Conservation (phyloP, 2,329 filamentous ascomycete genomes). For the Paracamarosporium sp. region DNA sequence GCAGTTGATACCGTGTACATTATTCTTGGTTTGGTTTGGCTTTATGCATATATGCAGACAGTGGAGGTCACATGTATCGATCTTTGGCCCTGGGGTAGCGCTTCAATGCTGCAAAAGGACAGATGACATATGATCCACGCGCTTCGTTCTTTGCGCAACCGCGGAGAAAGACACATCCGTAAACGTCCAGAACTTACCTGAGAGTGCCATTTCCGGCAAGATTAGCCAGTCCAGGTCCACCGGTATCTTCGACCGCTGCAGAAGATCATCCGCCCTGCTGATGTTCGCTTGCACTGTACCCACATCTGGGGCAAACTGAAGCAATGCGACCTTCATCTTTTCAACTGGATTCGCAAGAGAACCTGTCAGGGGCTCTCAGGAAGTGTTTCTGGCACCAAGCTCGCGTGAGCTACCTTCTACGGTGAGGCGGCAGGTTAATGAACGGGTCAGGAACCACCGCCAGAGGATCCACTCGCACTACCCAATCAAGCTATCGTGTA, state of each 20-base stretch:
- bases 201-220: constrained; percentile 78
- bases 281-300: constrained; percentile 76
- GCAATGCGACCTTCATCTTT: constrained; percentile 70
- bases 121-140: neutral
- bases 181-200: constrained; percentile 55
- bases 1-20: neutral
- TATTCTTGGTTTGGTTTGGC: neutral
- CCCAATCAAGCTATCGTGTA: neutral
- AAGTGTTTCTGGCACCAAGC: neutral
- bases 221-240: constrained; percentile 70
- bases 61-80: no score
- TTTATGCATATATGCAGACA: no score
- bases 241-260: constrained; percentile 57
- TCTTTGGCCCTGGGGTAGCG: no score
- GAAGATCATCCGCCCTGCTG: constrained; percentile 68
- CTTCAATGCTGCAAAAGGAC: neutral
- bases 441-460: neutral
- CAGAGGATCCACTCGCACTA: neutral
- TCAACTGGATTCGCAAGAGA: constrained; percentile 15
- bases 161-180: neutral
- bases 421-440: neutral
- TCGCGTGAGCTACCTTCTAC: neutral
- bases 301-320: constrained; percentile 76
- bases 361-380: neutral
- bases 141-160: neutral